These are phyloP conservation scores for Citrullus colocynthis DNA, from an alignment of 306 rosid species.

Conservation along the genomic window DNA sequence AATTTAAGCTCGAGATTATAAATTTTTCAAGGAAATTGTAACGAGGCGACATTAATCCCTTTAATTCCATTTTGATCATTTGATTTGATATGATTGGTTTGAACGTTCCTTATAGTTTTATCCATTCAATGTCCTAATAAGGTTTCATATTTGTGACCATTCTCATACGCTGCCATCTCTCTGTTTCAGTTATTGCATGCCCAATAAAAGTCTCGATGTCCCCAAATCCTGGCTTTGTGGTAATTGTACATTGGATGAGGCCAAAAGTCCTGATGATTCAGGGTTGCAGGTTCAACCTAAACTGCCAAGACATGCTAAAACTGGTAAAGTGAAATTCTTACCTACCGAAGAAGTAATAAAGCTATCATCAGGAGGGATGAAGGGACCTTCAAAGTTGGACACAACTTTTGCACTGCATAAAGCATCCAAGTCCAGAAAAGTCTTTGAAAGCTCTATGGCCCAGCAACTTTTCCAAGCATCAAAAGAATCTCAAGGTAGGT, in stretches of 20 bases:
- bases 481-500: conserved; percentile 38
- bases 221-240: conserved; percentile 50
- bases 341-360: conserved; percentile 42
- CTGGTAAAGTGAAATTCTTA: conserved; percentile 49
- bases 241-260: conserved; percentile 17
- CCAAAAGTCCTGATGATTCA: conserved; percentile 7
- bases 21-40: not conserved
- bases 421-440: not conserved
- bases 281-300: conserved; percentile 14
- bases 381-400: conserved; percentile 14
- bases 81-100: not conserved
- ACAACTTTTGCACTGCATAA: not conserved
- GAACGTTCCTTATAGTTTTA: not conserved
- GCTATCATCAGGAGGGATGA: conserved; percentile 21
- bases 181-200: conserved; percentile 56
- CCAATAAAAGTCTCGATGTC: not conserved
- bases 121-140: not conserved
- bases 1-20: conserved; percentile 6
- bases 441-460: conserved; percentile 3
- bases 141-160: conserved; percentile 1
- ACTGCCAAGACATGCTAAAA: conserved; percentile 15
- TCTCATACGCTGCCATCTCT: conserved; percentile 6
- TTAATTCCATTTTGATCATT: not conserved
- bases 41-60: not conserved
- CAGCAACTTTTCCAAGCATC: conserved; percentile 16